Conservation (phyloP, 2,329 filamentous ascomycete genomes). For the Pseudocercospora macadamiae region DNA sequence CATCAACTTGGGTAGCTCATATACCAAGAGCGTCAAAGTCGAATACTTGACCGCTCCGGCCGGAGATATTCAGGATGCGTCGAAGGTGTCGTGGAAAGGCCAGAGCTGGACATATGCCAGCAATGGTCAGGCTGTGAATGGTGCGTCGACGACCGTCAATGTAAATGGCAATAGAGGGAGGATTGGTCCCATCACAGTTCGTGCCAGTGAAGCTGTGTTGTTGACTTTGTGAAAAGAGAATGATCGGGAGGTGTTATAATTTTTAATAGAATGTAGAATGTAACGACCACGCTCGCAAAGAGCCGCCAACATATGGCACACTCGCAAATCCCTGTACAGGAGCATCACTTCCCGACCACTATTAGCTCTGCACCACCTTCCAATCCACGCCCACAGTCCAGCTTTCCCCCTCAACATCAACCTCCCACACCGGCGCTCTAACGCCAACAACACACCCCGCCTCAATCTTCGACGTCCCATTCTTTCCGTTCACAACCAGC, state of each 20-base stretch:
- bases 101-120: conserved; percentile 19
- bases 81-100: conserved; percentile 23
- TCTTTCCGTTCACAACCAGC: conserved; percentile 27
- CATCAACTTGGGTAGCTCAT: conserved; percentile 6
- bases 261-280: too few relatives aligned
- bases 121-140: conserved; percentile 14
- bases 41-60: conserved; percentile 19
- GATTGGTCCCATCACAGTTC: conserved; percentile 5
- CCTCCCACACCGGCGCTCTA: conserved; percentile 46
- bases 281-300: too few relatives aligned
- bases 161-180: conserved; percentile 1
- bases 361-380: conserved; percentile 29
- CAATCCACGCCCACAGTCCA: conserved; percentile 51
- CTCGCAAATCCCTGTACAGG: too few relatives aligned
- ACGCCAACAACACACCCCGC: conserved; percentile 40
- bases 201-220: conserved; percentile 16
- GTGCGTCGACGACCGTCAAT: conserved; percentile 1
- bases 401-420: conserved; percentile 38
- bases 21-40: conserved; percentile 9
- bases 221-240: conserved; percentile 12
- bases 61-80: conserved; percentile 16
- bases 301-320: too few relatives aligned
- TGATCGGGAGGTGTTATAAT: background rate
- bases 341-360: too few relatives aligned
- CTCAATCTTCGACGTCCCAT: conserved; percentile 31